Percentiles rank a stretch among this genome's conserved stretches.
phyloP scores from a whole-genome alignment of 495 filamentous ascomycete species.

The Neurospora intermedia region DNA sequence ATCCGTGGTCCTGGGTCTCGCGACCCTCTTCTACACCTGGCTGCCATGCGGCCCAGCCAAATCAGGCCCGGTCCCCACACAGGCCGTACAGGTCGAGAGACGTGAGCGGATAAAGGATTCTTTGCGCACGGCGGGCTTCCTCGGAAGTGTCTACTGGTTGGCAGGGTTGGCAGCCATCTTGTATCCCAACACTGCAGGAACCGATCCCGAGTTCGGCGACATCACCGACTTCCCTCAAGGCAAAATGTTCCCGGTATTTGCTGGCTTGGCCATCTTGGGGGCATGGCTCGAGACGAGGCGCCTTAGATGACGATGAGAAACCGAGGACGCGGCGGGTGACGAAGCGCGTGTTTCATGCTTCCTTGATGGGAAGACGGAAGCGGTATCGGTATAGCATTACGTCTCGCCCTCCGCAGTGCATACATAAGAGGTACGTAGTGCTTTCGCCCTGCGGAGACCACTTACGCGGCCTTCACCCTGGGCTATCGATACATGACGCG shows the following conservation, averaged over 20 bases:
- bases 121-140: slow-evolving; percentile 27
- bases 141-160: slow-evolving; percentile 42
- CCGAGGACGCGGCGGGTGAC: not conserved
- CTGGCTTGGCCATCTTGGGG: slow-evolving; percentile 19
- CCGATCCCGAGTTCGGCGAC: slow-evolving; percentile 46
- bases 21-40: slow-evolving; percentile 42
- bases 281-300: slow-evolving; percentile 19
- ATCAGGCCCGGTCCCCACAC: slow-evolving; percentile 6
- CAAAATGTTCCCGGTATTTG: slow-evolving; percentile 24
- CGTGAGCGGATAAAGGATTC: slow-evolving; percentile 19
- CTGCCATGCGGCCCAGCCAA: slow-evolving; percentile 7
- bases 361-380: not conserved
- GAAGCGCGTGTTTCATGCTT: not conserved
- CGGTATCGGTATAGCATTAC: not conserved
- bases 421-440: not conserved
- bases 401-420: not conserved
- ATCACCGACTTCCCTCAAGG: slow-evolving; percentile 37
- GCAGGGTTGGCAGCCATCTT: slow-evolving; percentile 36
- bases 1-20: slow-evolving; percentile 31
- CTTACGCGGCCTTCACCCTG: not conserved
- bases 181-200: slow-evolving; percentile 37
- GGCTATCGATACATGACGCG: not conserved
- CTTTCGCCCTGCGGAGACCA: not conserved
- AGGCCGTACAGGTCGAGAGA: not conserved
- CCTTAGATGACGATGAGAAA: not conserved